Percentiles rank a stretch among this genome's conserved stretches.
phyloP scores from a whole-genome alignment of 441 rosid genomes.

The Pelargonium fulgidum region DNA sequence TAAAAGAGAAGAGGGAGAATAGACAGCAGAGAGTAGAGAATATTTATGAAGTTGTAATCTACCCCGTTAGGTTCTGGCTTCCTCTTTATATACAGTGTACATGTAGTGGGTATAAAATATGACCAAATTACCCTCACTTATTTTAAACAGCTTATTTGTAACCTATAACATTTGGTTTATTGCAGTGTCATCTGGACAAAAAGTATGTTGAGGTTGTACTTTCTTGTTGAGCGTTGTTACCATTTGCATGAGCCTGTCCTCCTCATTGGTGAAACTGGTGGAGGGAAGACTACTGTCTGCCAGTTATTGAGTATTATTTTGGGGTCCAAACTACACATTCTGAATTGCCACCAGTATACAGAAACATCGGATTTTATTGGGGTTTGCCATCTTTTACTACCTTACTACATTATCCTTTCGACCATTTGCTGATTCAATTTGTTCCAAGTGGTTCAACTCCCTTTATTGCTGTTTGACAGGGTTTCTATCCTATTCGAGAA shows the following conservation, averaged over 20 bases:
- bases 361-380: constrained; percentile 98
- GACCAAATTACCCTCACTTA: not conserved
- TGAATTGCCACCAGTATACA: constrained; percentile 95
- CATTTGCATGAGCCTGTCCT: constrained; percentile 88
- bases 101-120: not conserved
- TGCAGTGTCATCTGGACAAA: constrained; percentile 69
- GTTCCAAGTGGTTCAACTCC: constrained; percentile 3
- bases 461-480: constrained; percentile 43
- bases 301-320: constrained; percentile 58
- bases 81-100: not conserved
- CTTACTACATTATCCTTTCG: constrained; percentile 1
- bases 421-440: constrained; percentile 7
- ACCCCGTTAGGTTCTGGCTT: not conserved
- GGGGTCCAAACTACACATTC: constrained; percentile 63
- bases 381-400: constrained; percentile 40
- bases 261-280: constrained; percentile 98
- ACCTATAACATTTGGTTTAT: constrained; percentile 16
- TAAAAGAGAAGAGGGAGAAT: not conserved
- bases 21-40: not conserved
- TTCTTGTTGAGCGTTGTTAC: constrained; percentile 68
- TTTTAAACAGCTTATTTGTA: not conserved
- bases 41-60: not conserved
- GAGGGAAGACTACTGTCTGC: constrained; percentile 97
- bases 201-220: constrained; percentile 85
- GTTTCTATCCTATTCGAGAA: constrained; percentile 89